Base-by-base conservation (phyloP, 208 protist genomes). In the Leishmania guyanensis region DNA sequence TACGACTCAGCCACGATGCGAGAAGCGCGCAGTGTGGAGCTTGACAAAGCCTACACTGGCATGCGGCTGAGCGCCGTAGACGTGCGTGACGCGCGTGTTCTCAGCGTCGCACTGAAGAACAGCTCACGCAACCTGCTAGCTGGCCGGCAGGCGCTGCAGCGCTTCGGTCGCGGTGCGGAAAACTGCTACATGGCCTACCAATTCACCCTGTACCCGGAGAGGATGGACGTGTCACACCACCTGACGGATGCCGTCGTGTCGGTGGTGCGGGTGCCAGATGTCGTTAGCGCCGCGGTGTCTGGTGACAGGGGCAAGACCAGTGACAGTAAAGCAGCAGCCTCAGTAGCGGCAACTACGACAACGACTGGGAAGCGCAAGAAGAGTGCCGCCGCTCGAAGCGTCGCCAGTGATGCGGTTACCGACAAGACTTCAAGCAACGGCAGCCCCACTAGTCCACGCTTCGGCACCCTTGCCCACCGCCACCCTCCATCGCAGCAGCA, bases 81-180 rank as follows among this genome's bases (percentile, higher is more conserved):
- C 84, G 26, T 90, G 80, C 60, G 81, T 14, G 92, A 95, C 10
- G 82, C 89, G 20, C 90, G 89, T 26, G 87, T 96, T 33, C 94
- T 97, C 77, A 92, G 93, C 75, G 94, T 97, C 26, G 77, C 91
- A n/a, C 86, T 96, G 90, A 88, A 89, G 66, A 91, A 88, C 77
- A 90, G 86, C 75, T 91, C 87, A 5, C 91, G 94, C 46, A 94
- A 97, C 78, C 43, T 97, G 33, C 78, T 95, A 5, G 69, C 82
- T 0, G 94, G 94, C 9, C 89, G 91, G 0, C 86, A 89, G n/a
- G 90, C 91, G 2, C 84, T 97, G 68, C 88, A 91, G 82, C 91
- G 89, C 22, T 84, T 88, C 48, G 91, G 79, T 16, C 89, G 89
- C 43, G 94, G 92, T 48, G 86, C 91, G 17, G 69, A 86, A 26